Evolutionary conservation across 2,329 filamentous ascomycete genomes (phyloP).

Genomic region (Fusarium irregulare): DNA sequence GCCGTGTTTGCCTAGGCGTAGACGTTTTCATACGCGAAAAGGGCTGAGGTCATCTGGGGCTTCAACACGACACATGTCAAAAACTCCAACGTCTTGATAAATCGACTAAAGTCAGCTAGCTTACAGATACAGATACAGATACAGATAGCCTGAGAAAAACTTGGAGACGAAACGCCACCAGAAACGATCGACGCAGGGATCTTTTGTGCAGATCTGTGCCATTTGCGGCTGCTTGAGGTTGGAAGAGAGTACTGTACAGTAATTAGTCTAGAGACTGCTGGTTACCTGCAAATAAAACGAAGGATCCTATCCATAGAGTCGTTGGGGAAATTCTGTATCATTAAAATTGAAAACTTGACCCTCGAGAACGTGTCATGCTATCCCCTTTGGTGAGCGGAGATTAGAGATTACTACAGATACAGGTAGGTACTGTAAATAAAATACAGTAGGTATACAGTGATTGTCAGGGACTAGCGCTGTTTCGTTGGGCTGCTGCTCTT

Average conservation of each 20-base stretch:
- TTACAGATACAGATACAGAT: not conserved
- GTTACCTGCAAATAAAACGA: conserved; percentile 24
- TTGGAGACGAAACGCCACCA: conserved; percentile 42
- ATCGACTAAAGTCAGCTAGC: conserved; percentile 19
- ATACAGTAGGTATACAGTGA: not conserved
- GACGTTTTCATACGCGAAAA: not conserved
- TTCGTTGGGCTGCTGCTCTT: not conserved
- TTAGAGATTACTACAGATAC: not conserved
- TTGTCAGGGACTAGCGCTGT: conserved; percentile 18
- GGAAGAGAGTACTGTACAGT: no score
- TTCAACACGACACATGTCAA: conserved; percentile 18
- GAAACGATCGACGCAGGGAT: conserved; percentile 46
- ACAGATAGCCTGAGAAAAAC: conserved; percentile 14
- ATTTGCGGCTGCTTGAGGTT: conserved; percentile 37
- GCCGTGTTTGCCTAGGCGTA: not conserved
- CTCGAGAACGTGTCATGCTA: conserved; percentile 1
- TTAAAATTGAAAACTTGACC: not conserved
- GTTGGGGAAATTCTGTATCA: conserved; percentile 11
- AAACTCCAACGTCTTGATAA: conserved; percentile 22
- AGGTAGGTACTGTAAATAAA: conserved; percentile 5
- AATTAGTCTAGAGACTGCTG: not conserved
- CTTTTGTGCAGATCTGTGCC: conserved; percentile 42
- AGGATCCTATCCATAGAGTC: not conserved
- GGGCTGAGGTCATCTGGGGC: not conserved
- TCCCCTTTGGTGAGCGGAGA: conserved; percentile 32